Base-by-base conservation (phyloP, 2,329 filamentous ascomycete species). In the Venturia aucupariae region DNA sequence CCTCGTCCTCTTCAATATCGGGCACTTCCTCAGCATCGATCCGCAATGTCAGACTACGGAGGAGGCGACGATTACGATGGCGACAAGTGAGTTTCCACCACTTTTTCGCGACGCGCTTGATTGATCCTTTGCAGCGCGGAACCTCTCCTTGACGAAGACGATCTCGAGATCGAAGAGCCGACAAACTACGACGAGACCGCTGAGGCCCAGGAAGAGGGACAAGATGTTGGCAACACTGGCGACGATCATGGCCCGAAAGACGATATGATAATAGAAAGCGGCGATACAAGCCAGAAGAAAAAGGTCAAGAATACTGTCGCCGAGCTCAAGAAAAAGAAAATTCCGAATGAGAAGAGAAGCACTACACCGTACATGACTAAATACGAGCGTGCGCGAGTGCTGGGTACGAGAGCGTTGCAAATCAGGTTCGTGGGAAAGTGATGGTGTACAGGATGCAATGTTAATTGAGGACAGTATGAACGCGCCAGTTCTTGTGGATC, bases 291-390 rank as follows among this genome's bases (percentile, higher is more conserved):
- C 51, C 32, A 62, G 62, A 22, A 46, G 42, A 73, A 75, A 68
- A 78, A 78, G 66, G 76, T 75, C 35, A 72, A 72, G 60, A 86
- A 85, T 67, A 82, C 82, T 39, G 80, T 86, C 73, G 78, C 82
- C 68, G 80, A 80, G 69, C 72, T 83, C 67, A 82, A 83, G 73
- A 80, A 92, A 78, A 97, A 95, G 84, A 95, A 91, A 79, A 93
- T 99, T 61, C 84, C 92, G 65, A 90, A 90, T 69, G 90, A 92
- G 69, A 85, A 96, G 78, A 86, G 94, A 71, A 89, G 86, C 30
- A 99, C 94, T 10, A 99, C 94, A 35, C 94, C 93, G 2, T 99
- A 97, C 79, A 96, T 99, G 93, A 99, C 94, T 69, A 99, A 99
- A 80, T 99, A 99, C 78, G 94, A 99, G 82, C 86, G 88, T 71